Base-by-base conservation (phyloP, 768 basidiomycete genomes). In the Pulveroboletus sp. region DNA sequence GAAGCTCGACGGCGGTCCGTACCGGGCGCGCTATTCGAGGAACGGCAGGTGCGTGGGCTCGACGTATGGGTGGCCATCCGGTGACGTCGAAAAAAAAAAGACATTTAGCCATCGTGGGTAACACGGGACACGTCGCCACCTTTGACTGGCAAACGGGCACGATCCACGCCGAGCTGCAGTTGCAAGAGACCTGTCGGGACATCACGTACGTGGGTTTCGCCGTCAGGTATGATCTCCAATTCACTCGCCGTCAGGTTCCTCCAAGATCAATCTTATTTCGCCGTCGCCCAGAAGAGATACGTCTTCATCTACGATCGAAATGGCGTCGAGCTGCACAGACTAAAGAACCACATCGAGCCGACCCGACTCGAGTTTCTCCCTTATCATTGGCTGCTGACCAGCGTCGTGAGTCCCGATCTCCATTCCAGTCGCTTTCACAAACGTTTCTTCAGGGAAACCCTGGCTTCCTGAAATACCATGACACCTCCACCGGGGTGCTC, bases 271-370 rank as follows among this genome's bases (percentile, higher is more conserved):
- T 86, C 89, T 0, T 89, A 86, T 68, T 93, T 87, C 61, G 95
- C 95, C 2, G 93, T 96, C 9, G 95, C 95, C 0, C 95, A 99
- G 70, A 89, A 91, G 69, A 89, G 93, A 75, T 90, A 95, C 63
- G 89, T 88, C 16, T 99, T 89, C 69, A 92, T 99, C 38, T 98
- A 99, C 56, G 96, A 98, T 69, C 80, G 85, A 27, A 81, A 92
- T 57, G 95, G 96, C 19, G 86, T 96, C 13, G 96, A 98, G 64
- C 68, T 99, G 5, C 96, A 98, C 61, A 77, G 82, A 54, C 73
- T 93, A 13, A 86, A 86, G 63, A 73, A 82, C 1, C 90, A 93
- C 58, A 80, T 96, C 53, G 96, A 98, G 60, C 88, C 92, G 2
- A 91, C 89, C 6, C 75, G 86, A 51, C 78, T 99, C 32, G 91